Base-by-base conservation (phyloP, 768 basidiomycete species). In the Rhizopogon roseolus region DNA sequence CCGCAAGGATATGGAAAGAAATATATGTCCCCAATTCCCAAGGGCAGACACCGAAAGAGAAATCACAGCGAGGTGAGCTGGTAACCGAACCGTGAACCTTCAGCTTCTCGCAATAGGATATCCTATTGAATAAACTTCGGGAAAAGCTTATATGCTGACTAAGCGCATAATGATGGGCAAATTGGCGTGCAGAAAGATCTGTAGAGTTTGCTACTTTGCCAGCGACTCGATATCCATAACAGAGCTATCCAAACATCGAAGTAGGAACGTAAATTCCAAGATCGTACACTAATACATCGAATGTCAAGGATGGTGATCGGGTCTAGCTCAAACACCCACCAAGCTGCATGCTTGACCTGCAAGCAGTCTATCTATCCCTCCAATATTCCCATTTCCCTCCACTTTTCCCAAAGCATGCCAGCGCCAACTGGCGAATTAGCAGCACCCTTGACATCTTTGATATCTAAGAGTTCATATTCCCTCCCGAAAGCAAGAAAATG, bases 401-500 rank as follows among this genome's bases (percentile, higher is more conserved):
- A 94, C 60, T 84, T 85, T 63, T 95, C 90, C 83, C 89, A 92
- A 22, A 98, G 73, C 52, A 85, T 70, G 6, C 90, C 91, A 16
- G 88, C 77, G 0, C 92, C 90, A 0, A 88, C 87, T 3, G 76
- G 70, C 5, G 80, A 71, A 46, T 77, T 79, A 2, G 81, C 63
- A 41, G 82, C 73, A 1, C 90, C 90, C 57, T 81, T 88, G 66
- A 97, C 82, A 66, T 98, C 96, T 70, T 88, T 91, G 57, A 87
- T 76, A 50, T 96, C 93, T 59, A 98, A 68, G 55, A 98, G 67
- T 63, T 98, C 91, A 69, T 95, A 98, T 69, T 98, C 93, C 58
- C 81, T 81, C 0, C 96, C 96, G 62, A 98, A 98, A 1, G 95
- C 93, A 49, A 98, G 76, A 74, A 97, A 99, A 71, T 98, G 96